Percentiles rank a stretch among this genome's conserved stretches.
phyloP scores from a whole-genome alignment of 2,329 filamentous ascomycete species.

The Aspergillus sp. region DNA sequence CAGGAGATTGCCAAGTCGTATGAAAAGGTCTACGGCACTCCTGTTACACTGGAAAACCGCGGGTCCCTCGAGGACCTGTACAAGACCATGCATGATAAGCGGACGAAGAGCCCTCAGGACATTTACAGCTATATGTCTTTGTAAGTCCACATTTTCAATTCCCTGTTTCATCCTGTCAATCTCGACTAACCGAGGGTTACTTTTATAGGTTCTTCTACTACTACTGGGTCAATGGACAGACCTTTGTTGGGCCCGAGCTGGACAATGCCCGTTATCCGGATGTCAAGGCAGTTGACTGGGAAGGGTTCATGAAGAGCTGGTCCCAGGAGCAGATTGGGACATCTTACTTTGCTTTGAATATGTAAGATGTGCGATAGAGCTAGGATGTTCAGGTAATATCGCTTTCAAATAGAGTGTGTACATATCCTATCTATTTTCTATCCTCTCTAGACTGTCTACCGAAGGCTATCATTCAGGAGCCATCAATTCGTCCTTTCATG shows the following conservation, averaged over 20 bases:
- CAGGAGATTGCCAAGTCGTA: slow-evolving; percentile 27
- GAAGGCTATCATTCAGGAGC: too few species aligned
- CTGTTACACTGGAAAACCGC: slow-evolving; percentile 22
- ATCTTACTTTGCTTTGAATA: background rate
- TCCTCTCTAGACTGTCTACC: too few species aligned
- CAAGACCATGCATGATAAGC: slow-evolving; percentile 26
- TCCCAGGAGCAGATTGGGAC: background rate
- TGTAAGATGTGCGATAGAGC: background rate
- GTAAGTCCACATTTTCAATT: background rate
- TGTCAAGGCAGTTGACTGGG: slow-evolving; percentile 14
- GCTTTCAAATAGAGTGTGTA: too few species aligned
- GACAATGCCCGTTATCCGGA: slow-evolving; percentile 13
- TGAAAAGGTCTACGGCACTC: slow-evolving; percentile 28
- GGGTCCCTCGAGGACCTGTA: slow-evolving; percentile 34
- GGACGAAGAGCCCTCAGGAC: slow-evolving; percentile 16
- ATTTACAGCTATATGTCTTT: slow-evolving; percentile 20
- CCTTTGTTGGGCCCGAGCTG: slow-evolving; percentile 8
- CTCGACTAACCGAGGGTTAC: too few species aligned
- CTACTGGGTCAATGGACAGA: slow-evolving; percentile 21
- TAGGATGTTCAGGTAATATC: too few species aligned
- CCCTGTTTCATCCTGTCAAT: too few species aligned
- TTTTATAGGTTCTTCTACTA: slow-evolving; percentile 19
- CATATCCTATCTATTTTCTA: too few species aligned
- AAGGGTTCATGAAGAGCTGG: slow-evolving; percentile 5
- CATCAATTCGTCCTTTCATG: too few species aligned